Evolutionary conservation across 2,329 filamentous ascomycete species (phyloP).

Genomic region (Lachnellula suecica): DNA sequence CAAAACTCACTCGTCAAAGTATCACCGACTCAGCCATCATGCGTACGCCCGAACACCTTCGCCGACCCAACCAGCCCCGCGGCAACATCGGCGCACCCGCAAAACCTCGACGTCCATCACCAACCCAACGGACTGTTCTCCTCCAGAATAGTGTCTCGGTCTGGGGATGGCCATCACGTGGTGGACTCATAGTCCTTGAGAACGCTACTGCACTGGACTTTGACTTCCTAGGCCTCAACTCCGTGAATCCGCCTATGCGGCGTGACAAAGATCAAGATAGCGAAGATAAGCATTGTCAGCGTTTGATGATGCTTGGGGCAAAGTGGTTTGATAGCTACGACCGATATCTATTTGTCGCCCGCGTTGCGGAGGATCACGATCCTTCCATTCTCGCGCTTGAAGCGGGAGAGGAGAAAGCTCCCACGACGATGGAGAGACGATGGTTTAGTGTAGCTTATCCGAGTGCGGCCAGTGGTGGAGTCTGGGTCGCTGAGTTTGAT

Average conservation of each 20-base stretch:
- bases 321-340: constrained; percentile 16
- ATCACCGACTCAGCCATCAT: no score
- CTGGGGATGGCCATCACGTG: background rate
- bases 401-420: background rate
- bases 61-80: no score
- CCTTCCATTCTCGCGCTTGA: background rate
- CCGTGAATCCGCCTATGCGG: constrained; percentile 4
- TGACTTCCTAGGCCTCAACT: constrained; percentile 15
- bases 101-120: no score
- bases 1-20: no score
- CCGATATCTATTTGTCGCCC: constrained; percentile 12
- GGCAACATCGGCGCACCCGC: no score
- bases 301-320: constrained; percentile 16
- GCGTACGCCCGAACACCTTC: no score
- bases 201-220: background rate
- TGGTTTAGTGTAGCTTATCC: background rate
- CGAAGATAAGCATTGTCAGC: constrained; percentile 10
- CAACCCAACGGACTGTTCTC: no score
- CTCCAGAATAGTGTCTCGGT: no score
- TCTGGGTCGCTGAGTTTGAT: constrained; percentile 15
- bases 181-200: background rate
- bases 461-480: background rate
- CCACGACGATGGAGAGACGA: background rate
- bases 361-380: constrained; percentile 6
- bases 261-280: background rate